Evolutionary conservation across 2,329 filamentous ascomycete species (phyloP), one percentile per base, ranked within the genome.

Genomic region (Fusarium anguioides): DNA sequence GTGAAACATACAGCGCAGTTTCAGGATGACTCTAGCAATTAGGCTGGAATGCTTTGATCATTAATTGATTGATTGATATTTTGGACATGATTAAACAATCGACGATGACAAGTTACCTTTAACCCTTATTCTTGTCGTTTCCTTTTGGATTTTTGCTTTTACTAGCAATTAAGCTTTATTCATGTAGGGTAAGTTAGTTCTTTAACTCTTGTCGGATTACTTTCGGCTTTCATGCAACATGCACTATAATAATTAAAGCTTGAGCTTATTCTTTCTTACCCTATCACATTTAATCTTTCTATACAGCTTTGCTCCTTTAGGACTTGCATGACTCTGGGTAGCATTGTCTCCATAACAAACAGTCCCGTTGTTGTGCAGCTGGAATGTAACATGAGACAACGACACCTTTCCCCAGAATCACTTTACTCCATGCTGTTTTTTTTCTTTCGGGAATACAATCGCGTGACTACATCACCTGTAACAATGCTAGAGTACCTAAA

Each of bases 1-100:
- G 37, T 44, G 31, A 63, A 57, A 63, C 58, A 60, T 42, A 0
- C 9, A 12, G 27, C 20, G 37, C 23, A 29, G 60, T 63, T 63
- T 63, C 58, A 63, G 23, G 26, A 26, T 42, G 49, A 49, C 26
- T 36, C 8, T 59, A 29, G 2, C 8, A 36, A 55, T 29, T 2
- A 20, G 3, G 6, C n/a, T 57, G 58, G 58, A 63, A 63, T 61
- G 55, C 29, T 31, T 11, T 17, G 14, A 31, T 17, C 23, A 14
- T 31, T 17, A 20, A 26, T 33, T 33, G n/a, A 33, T 33, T n/a
- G 9, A 33, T 33, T 4, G 27, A n/a, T 33, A 14, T 8, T 33
- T 15, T 3, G 4, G 7, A n/a, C 7, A 6, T 29, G 7, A 39
- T 7, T 9, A 58, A n/a, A 20, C 15, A 24, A 45, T 20, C 24